Base-by-base conservation (phyloP, 306 rosid species). In the Fagus sylvatica region DNA sequence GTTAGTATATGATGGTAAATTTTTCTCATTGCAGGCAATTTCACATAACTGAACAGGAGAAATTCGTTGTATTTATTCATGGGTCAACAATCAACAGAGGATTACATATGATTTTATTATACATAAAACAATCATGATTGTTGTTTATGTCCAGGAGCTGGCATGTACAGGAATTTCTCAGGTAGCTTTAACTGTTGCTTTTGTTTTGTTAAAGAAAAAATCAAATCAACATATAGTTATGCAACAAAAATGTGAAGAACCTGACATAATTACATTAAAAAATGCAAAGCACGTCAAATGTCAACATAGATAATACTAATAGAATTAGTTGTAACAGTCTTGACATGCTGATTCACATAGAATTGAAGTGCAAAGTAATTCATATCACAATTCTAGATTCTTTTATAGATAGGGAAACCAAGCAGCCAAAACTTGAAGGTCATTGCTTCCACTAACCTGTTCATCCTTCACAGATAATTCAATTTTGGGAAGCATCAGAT, bases 381-480 rank as follows among this genome's bases (percentile, higher is more conserved):
- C 10, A 40, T 32, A 53, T 77, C 53, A 32, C 61, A 76, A 43
- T 34, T 56, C 51, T 53, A 74, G 72, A 16, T 51, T 66, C 78
- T 76, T 48, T 64, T 48, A 34, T 70, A 60, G n/a, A 68, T n/a
- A 16, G 62, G 73, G 69, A 70, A 71, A 77, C 73, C 43, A 67
- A 57, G 60, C 34, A 2, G 53, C 56, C 73, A 71, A 59, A 78
- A 46, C 69, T 2, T 62, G 30, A 66, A 75, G 37, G 59, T 49
- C 73, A 69, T 48, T 43, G 61, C 71, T 60, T 80, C 41, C 66
- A 60, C 86, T 71, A 76, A 84, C 90, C 88, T 71, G 79, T n/a
- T 36, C 75, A 79, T 79, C 73, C 8, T 68, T 79, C 22, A 56
- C 74, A 75, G 61, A 74, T 57, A 61, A 43, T 79, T 81, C 85